These are phyloP conservation scores for Penstemon davidsonii DNA, from an alignment of 257 asterid species.

Conservation along the genomic window DNA sequence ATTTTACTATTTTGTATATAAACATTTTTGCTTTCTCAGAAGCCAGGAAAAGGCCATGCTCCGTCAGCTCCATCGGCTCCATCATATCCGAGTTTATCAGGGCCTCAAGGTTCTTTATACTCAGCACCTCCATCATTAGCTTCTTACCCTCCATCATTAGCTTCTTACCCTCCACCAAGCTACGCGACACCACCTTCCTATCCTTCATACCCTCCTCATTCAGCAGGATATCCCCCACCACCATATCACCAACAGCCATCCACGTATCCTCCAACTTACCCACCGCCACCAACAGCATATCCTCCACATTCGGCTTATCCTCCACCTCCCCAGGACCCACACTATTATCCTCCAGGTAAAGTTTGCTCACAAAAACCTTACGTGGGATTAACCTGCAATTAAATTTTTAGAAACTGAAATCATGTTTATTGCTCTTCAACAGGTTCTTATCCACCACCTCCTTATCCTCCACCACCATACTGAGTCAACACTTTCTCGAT, in stretches of 20 bases:
- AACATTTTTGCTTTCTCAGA: conserved; percentile 33
- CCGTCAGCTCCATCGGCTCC: conserved; percentile 47
- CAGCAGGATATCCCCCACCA: conserved; percentile 46
- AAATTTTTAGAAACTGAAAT: not conserved
- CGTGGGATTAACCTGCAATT: not conserved
- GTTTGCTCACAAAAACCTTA: not conserved
- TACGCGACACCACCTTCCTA: conserved; percentile 37
- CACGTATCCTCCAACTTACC: conserved; percentile 38
- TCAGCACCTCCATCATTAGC: conserved; percentile 40
- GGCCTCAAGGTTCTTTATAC: conserved; percentile 35
- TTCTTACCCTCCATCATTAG: conserved; percentile 37
- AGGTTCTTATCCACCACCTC: conserved; percentile 47
- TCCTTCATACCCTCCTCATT: conserved; percentile 40
- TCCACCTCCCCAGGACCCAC: conserved; percentile 44
- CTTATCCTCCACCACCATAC: conserved; percentile 51
- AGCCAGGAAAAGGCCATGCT: conserved; percentile 36
- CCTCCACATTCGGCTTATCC: conserved; percentile 40
- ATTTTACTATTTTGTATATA: not conserved
- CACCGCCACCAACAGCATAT: conserved; percentile 29
- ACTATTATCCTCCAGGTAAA: conserved; percentile 47
- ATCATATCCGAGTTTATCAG: conserved; percentile 24
- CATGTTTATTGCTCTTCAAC: conserved; percentile 10
- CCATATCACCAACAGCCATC: conserved; percentile 34
- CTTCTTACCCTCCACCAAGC: conserved; percentile 37
- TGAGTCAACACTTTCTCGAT: conserved; percentile 18